Conservation (phyloP, 2,329 filamentous ascomycete species). For the Penicillium griseofulvum region DNA sequence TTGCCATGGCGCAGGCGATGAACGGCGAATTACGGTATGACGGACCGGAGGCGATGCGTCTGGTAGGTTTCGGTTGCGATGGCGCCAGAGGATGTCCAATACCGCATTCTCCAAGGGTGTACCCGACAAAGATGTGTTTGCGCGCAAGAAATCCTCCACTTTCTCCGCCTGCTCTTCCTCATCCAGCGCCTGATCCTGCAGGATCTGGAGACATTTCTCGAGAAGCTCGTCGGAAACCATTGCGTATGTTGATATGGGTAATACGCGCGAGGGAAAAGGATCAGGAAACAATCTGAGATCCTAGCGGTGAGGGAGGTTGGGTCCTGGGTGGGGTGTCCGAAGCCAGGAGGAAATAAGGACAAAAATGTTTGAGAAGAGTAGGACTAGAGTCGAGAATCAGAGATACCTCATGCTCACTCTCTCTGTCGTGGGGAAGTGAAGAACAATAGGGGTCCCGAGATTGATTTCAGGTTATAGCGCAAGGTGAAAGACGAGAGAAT, state of each 20-base stretch:
- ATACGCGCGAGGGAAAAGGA: slow-evolving; percentile 6
- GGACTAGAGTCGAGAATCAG: slow-evolving; percentile 7
- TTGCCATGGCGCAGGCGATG: slow-evolving; percentile 93
- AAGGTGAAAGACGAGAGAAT: slow-evolving; percentile 3
- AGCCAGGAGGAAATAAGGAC: background rate
- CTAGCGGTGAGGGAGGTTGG: slow-evolving; percentile 2
- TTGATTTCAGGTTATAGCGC: background rate
- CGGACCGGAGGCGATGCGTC: slow-evolving; percentile 80
- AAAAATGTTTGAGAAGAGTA: background rate
- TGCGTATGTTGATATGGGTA: slow-evolving; percentile 30
- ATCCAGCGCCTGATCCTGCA: slow-evolving; percentile 77
- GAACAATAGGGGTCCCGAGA: background rate
- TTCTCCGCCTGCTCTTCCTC: slow-evolving; percentile 95
- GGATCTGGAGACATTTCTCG: slow-evolving; percentile 83
- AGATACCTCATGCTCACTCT: slow-evolving; percentile 19
- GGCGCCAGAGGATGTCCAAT: slow-evolving; percentile 79
- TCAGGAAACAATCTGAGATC: slow-evolving; percentile 1
- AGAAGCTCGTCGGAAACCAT: slow-evolving; percentile 95
- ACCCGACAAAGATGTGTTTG: slow-evolving; percentile 72
- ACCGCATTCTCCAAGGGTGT: slow-evolving; percentile 82
- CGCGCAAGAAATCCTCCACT: slow-evolving; percentile 79
- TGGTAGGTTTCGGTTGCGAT: slow-evolving; percentile 41
- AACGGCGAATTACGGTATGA: slow-evolving; percentile 82
- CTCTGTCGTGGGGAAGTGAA: background rate
- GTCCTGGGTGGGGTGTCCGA: background rate